Conservation (phyloP, 768 basidiomycete species). For the Russula ochroleuca region DNA sequence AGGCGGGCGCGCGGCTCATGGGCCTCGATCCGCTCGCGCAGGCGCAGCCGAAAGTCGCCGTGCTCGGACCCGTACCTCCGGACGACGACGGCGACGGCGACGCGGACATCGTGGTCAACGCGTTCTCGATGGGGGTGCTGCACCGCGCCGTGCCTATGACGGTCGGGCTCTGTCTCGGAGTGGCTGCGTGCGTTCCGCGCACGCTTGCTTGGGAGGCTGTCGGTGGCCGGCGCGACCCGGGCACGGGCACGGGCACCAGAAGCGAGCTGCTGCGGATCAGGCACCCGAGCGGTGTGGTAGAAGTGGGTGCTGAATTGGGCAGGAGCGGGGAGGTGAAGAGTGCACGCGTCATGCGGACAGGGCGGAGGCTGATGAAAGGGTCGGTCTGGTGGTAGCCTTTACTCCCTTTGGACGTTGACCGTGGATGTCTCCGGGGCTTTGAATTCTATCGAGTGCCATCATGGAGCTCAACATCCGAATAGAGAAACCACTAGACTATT, state of each 20-base stretch:
- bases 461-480: background rate
- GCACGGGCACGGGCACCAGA: background rate
- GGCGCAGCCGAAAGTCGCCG: slow-evolving; percentile 68
- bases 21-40: slow-evolving; percentile 57
- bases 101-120: slow-evolving; percentile 52
- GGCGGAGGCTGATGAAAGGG: slow-evolving; percentile 67
- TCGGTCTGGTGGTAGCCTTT: slow-evolving; percentile 55
- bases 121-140: slow-evolving; percentile 66
- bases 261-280: slow-evolving; percentile 44
- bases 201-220: slow-evolving; percentile 54
- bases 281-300: slow-evolving; percentile 65
- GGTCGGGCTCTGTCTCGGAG: slow-evolving; percentile 63
- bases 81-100: slow-evolving; percentile 32
- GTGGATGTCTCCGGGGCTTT: background rate
- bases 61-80: slow-evolving; percentile 41
- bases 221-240: slow-evolving; percentile 25
- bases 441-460: too few species aligned
- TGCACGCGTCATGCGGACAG: slow-evolving; percentile 64
- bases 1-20: slow-evolving; percentile 54
- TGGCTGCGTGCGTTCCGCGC: slow-evolving; percentile 51
- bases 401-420: background rate
- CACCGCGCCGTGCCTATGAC: slow-evolving; percentile 74
- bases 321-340: slow-evolving; percentile 46
- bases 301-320: slow-evolving; percentile 56
- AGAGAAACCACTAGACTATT: background rate